Conservation (phyloP, 352 stramenopile genomes). For the Phytophthora pluvialis region DNA sequence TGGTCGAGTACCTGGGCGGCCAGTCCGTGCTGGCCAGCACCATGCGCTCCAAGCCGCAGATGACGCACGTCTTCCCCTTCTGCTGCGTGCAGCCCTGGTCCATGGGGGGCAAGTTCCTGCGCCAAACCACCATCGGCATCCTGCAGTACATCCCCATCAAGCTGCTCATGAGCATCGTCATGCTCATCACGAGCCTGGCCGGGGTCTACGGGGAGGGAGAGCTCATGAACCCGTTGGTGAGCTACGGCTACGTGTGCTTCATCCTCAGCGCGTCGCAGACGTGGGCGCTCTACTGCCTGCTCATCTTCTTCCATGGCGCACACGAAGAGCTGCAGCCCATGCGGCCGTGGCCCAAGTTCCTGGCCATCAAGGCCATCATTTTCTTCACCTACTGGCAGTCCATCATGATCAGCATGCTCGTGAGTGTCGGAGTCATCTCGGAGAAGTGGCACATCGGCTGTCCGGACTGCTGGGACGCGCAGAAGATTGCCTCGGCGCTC, state of each 20-base stretch:
- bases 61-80: slow-evolving; percentile 82
- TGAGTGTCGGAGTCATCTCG: slow-evolving; percentile 88
- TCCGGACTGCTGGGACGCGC: slow-evolving; percentile 81
- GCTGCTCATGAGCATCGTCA: slow-evolving; percentile 86
- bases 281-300: slow-evolving; percentile 94
- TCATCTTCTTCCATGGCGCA: slow-evolving; percentile 94
- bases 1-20: slow-evolving; percentile 89
- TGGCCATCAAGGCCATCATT: slow-evolving; percentile 95
- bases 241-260: slow-evolving; percentile 91
- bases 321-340: slow-evolving; percentile 91
- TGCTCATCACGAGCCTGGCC: slow-evolving; percentile 83
- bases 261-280: slow-evolving; percentile 91
- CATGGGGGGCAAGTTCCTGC: slow-evolving; percentile 94
- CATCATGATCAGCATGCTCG: slow-evolving; percentile 90
- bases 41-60: slow-evolving; percentile 87
- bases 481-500: slow-evolving; percentile 89
- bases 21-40: slow-evolving; percentile 84
- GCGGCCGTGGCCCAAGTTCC: slow-evolving; percentile 93
- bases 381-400: slow-evolving; percentile 97
- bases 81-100: slow-evolving; percentile 90
- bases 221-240: slow-evolving; percentile 84
- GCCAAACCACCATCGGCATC: slow-evolving; percentile 92
- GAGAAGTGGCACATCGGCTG: slow-evolving; percentile 87
- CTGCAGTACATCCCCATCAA: slow-evolving; percentile 94
- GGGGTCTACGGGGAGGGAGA: slow-evolving; percentile 92